These are phyloP conservation scores for Atalantia buxifolia DNA, from an alignment of 345 rosid genomes.

Conservation along the genomic window DNA sequence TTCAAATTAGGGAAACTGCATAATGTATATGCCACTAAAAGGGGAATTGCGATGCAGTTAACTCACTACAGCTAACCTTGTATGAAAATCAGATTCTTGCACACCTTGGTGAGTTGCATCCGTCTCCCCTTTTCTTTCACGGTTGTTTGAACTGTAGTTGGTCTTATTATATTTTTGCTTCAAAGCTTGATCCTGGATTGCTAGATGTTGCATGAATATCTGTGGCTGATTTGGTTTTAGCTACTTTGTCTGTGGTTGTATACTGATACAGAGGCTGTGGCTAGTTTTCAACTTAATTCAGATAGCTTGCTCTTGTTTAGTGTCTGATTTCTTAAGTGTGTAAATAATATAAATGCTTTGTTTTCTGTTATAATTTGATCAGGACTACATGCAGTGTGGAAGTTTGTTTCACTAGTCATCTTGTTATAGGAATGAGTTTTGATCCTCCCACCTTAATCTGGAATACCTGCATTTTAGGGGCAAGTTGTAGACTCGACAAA, in stretches of 20 bases:
- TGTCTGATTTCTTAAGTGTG: not conserved
- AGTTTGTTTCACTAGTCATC: not conserved
- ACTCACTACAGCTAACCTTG: slow-evolving; percentile 73
- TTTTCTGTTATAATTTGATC: not conserved
- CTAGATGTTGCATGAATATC: not conserved
- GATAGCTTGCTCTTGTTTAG: not conserved
- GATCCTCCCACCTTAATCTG: not conserved
- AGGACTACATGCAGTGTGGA: not conserved
- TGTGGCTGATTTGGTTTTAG: not conserved
- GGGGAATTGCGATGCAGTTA: slow-evolving; percentile 80
- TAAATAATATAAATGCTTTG: not conserved
- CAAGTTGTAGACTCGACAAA: not conserved
- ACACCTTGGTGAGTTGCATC: slow-evolving; percentile 67
- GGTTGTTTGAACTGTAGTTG: not conserved
- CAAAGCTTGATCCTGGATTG: not conserved
- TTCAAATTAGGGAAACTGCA: slow-evolving; percentile 81
- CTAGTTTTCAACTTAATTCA: not conserved
- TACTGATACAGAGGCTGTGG: not conserved
- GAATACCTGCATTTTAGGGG: not conserved
- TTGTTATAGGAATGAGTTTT: too few relatives aligned
- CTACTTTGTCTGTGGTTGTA: not conserved
- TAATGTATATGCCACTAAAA: slow-evolving; percentile 76
- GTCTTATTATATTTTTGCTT: not conserved
- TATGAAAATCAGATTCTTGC: slow-evolving; percentile 96
- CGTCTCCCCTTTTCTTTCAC: not conserved